A percentile compares a stretch with the other conserved stretches of the same genome.
These are phyloP conservation scores for Plasmodium ovale DNA, from an alignment of 169 alveolate species.

Conservation along the genomic window DNA sequence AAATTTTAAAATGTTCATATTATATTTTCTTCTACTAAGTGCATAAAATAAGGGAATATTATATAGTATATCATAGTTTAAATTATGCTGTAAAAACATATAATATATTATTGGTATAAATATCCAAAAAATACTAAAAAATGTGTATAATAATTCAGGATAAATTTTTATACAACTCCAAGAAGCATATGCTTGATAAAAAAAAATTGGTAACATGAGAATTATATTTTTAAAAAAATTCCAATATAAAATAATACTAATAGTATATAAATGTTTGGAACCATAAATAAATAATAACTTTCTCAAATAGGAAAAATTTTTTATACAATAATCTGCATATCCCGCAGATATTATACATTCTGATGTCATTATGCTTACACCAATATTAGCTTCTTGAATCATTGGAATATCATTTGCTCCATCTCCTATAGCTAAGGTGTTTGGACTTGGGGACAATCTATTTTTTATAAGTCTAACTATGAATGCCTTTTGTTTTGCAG, in stretches of 20 bases:
- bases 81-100: constrained; percentile 69
- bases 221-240: constrained; percentile 73
- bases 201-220: constrained; percentile 61
- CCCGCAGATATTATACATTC: constrained; percentile 98
- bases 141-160: constrained; percentile 65
- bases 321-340: constrained; percentile 96
- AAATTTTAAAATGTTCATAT: constrained; percentile 59
- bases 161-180: constrained; percentile 76
- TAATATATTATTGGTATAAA: constrained; percentile 72
- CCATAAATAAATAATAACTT: constrained; percentile 98
- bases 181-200: constrained; percentile 76
- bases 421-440: constrained; percentile 85
- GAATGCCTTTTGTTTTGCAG: constrained; percentile 83
- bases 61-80: constrained; percentile 72
- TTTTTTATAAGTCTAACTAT: constrained; percentile 78
- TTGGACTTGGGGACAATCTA: constrained; percentile 82
- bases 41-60: constrained; percentile 77
- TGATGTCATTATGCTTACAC: constrained; percentile 96
- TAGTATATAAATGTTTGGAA: constrained; percentile 75
- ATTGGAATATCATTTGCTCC: constrained; percentile 84
- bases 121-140: constrained; percentile 58
- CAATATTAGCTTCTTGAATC: constrained; percentile 94
- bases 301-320: constrained; percentile 93
- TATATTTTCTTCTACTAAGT: constrained; percentile 70
- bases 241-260: constrained; percentile 75